Base-by-base conservation (phyloP, 441 rosid species). In the Iberis amara region DNA sequence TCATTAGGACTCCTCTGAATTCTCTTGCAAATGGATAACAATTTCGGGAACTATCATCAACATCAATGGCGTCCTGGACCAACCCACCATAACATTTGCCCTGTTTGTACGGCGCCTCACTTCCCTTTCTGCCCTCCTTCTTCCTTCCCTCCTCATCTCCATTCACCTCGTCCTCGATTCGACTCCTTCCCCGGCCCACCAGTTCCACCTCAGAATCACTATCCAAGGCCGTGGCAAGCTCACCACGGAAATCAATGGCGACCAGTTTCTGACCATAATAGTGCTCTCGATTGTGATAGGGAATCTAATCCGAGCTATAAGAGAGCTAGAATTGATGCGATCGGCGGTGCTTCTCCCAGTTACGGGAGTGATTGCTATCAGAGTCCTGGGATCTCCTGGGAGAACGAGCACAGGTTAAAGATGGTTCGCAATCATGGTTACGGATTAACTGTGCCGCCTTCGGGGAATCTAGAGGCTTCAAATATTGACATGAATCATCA, bases 341-440 rank as follows among this genome's bases (percentile, higher is more conserved):
- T 66, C 51, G 73, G 35, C 15, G 56, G 65, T 28, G 60, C 55
- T 36, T 64, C 65, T 59, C 61, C 68, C 0, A 51, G 43, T 12
- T 65, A 14, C 6, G 43, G 36, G 11, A 38, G 11, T 13, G 57
- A 55, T 48, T 47, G 51, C 24, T 58, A 33, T 61, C 57, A 50
- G 11, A 38, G 47, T 56, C 32, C 61, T 52, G 44, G 10, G 47
- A 51, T 40, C 70, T 68, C 56, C 0, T 68, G 65, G 23, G 94
- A 82, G 4, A 63, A 76, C 23, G 95, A 87, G 61, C 87, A 94
- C 39, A 73, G 98, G 63, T 68, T 87, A 74, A 83, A 80, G 84
- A 70, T 87, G 71, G 81, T 91, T 23, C 81, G 77, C 11, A 94
- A 91, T 61, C 94, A 91, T 27, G 96, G 98, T 39, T 47, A 40